Evolutionary conservation across 768 basidiomycete species (phyloP), one percentile per base, ranked within the genome.

Genomic region (Albatrellus ellisii): DNA sequence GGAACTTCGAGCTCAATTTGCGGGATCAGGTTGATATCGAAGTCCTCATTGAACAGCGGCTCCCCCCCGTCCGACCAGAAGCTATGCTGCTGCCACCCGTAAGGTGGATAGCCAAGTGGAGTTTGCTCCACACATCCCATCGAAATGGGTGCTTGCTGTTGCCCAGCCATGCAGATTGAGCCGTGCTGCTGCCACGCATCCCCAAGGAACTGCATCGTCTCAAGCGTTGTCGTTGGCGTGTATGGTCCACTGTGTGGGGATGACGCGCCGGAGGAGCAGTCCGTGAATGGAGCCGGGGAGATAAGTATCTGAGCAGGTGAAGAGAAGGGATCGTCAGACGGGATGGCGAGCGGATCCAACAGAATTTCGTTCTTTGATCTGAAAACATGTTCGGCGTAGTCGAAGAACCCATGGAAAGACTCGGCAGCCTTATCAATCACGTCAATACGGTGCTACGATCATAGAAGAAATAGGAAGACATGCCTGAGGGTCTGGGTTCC

Each of bases 11-110:
- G 62, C 47, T 79, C 70, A 55, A 80, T 68, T 0, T 78, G 71
- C 2, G 77, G 79, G 48, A 83, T 83, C 18, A 75, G 61, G 49
- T 53, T 60, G 48, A 83, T 57, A 53, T 81, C 79, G 54, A 81
- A 83, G 59, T 82, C 79, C 56, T 78, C 75, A 42, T 66, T 68
- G 28, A 61, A 61, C 34, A 81, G 59, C 42, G 63, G 49, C 37
- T 60, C 56, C 49, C 48, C 18, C 51, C 66, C 45, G 56, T 53
- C 54, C 6, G 54, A 56, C 64, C 65, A 66, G 41, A 59, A 41
- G 24, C 52, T 48, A n/a, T n/a, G n/a, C 4, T 54, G 42, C 3
- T 55, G 22, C 60, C 62, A 66, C 37, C 58, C 49, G 46, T 57
- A 64, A 1, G 52, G 39, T 25, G 54, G 37, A 32, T 61, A 63